phyloP scores from a whole-genome alignment of 768 basidiomycete genomes.

The Leccinum disarticulatum region DNA sequence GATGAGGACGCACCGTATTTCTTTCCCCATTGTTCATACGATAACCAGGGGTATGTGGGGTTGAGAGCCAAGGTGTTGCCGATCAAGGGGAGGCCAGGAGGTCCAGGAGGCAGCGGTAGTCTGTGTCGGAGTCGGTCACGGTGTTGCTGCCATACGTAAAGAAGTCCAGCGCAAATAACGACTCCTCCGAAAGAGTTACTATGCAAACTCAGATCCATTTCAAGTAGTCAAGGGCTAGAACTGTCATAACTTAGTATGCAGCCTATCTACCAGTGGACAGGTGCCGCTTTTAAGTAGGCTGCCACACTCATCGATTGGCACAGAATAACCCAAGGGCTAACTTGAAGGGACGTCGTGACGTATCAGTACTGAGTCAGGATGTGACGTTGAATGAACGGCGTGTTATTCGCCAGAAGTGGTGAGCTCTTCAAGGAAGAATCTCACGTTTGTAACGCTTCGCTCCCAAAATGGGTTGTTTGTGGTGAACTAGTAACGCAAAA shows the following conservation, averaged over 20 bases:
- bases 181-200: conserved; percentile 1
- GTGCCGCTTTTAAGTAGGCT: neutral
- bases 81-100: conserved; percentile 42
- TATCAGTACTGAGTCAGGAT: neutral
- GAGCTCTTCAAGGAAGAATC: too few relatives aligned
- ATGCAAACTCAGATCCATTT: conserved; percentile 2
- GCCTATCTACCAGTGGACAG: too few relatives aligned
- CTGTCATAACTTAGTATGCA: neutral
- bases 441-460: too few relatives aligned
- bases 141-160: conserved; percentile 17
- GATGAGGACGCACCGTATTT: conserved; percentile 25
- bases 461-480: too few relatives aligned
- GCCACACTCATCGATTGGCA: neutral
- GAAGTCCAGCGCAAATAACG: conserved; percentile 1
- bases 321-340: neutral
- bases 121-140: conserved; percentile 7
- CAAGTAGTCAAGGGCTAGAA: neutral
- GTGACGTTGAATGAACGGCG: too few relatives aligned
- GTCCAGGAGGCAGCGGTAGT: conserved; percentile 48
- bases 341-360: neutral
- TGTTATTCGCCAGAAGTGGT: neutral
- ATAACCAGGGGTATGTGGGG: conserved; percentile 28
- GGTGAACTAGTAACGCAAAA: too few relatives aligned
- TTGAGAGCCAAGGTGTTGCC: conserved; percentile 27
- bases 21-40: conserved; percentile 36